A percentile compares a stretch with the other conserved stretches of the same genome.
These are phyloP conservation scores for Monascus ruber DNA, from an alignment of 2,329 filamentous ascomycete genomes.

Conservation along the genomic window DNA sequence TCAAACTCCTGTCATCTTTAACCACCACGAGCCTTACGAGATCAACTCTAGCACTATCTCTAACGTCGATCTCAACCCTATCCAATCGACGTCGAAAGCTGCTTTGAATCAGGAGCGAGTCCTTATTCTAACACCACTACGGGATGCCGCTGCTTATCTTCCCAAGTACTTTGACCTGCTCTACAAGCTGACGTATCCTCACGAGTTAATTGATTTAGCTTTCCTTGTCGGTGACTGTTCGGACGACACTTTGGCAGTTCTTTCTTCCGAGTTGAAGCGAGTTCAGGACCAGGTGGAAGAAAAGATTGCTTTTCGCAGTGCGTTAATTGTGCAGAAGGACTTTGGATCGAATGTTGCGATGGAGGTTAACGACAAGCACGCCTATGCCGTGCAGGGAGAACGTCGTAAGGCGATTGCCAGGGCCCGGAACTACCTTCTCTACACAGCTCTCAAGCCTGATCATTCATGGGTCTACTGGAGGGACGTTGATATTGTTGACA, in stretches of 20 bases:
- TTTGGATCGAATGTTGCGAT: conserved; percentile 69
- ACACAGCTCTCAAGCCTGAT: conserved; percentile 73
- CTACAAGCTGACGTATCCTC: conserved; percentile 80
- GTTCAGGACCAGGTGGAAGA: conserved; percentile 68
- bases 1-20: conserved; percentile 89
- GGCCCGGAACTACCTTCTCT: conserved; percentile 84
- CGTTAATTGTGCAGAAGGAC: conserved; percentile 78
- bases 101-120: conserved; percentile 72
- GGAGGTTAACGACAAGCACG: conserved; percentile 70
- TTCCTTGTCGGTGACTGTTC: conserved; percentile 88
- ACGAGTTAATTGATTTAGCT: conserved; percentile 85
- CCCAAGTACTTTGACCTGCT: conserved; percentile 89
- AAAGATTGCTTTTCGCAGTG: conserved; percentile 74
- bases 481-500: conserved; percentile 92
- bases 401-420: conserved; percentile 80
- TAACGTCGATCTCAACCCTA: conserved; percentile 71
- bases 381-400: conserved; percentile 77
- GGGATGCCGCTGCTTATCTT: conserved; percentile 74
- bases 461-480: conserved; percentile 99
- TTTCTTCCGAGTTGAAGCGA: conserved; percentile 74
- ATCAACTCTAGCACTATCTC: conserved; percentile 72
- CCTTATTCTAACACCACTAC: conserved; percentile 82
- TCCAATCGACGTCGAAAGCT: conserved; percentile 71
- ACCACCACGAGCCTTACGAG: conserved; percentile 79
- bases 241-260: conserved; percentile 82